These are phyloP conservation scores for Globisporangium rhizosaccharum DNA, from an alignment of 352 stramenopile species.

Conservation along the genomic window DNA sequence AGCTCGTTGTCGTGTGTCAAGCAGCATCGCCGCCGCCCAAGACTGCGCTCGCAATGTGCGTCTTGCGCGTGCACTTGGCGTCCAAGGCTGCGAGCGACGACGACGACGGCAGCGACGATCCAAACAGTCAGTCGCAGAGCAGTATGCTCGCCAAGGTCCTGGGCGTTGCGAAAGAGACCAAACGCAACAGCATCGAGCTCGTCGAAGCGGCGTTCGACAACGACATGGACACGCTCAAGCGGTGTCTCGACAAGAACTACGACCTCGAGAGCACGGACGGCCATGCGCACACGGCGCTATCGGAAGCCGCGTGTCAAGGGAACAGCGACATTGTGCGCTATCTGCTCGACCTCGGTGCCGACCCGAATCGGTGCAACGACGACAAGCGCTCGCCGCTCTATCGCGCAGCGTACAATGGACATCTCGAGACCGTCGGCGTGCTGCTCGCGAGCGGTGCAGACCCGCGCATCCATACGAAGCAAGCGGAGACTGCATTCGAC, in stretches of 20 bases:
- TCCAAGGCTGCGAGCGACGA: slow-evolving; percentile 8
- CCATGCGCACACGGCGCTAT: slow-evolving; percentile 81
- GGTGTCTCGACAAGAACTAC: slow-evolving; percentile 82
- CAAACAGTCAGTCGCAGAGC: not conserved
- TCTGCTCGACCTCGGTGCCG: slow-evolving; percentile 68
- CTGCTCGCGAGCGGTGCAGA: slow-evolving; percentile 74
- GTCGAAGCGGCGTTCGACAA: slow-evolving; percentile 89
- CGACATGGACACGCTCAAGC: slow-evolving; percentile 64
- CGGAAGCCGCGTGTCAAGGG: slow-evolving; percentile 83
- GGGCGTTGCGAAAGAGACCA: slow-evolving; percentile 51
- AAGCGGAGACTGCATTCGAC: slow-evolving; percentile 81
- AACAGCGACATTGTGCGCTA: slow-evolving; percentile 61
- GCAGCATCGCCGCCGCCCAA: slow-evolving; percentile 31
- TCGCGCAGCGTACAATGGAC: slow-evolving; percentile 83
- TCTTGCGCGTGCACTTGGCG: slow-evolving; percentile 39
- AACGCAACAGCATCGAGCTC: slow-evolving; percentile 72
- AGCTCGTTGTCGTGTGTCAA: slow-evolving; percentile 72
- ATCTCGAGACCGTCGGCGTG: slow-evolving; percentile 55
- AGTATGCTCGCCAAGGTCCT: slow-evolving; percentile 36
- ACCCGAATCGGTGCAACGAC: slow-evolving; percentile 87
- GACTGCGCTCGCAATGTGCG: slow-evolving; percentile 62
- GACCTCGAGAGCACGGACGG: slow-evolving; percentile 84
- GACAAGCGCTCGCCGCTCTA: slow-evolving; percentile 78
- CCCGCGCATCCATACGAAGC: slow-evolving; percentile 56
- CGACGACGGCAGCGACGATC: slow-evolving; percentile 3